These are phyloP conservation scores for Fusarium torulosum DNA, from an alignment of 2,329 filamentous ascomycete genomes.

Conservation along the genomic window DNA sequence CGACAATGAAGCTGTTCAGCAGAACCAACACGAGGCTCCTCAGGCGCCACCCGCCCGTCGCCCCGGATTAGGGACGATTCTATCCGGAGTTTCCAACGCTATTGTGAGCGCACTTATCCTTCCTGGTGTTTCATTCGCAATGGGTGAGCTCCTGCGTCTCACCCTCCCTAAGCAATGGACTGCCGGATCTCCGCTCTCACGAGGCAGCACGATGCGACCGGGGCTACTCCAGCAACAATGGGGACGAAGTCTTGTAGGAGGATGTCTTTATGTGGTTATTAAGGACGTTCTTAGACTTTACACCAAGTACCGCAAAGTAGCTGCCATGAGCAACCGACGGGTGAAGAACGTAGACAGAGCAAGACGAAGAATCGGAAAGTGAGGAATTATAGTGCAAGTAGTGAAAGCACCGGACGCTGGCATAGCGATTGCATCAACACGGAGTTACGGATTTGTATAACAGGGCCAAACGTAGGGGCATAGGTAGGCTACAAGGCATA, in stretches of 20 bases:
- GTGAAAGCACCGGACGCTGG: constrained; percentile 1
- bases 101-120: constrained; percentile 75
- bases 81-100: constrained; percentile 62
- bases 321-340: constrained; percentile 65
- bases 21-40: constrained; percentile 51
- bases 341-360: constrained; percentile 64
- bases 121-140: constrained; percentile 81
- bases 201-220: constrained; percentile 56
- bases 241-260: constrained; percentile 90
- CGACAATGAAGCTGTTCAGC: constrained; percentile 10
- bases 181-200: constrained; percentile 51
- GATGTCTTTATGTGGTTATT: constrained; percentile 87
- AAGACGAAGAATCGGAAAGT: constrained; percentile 56
- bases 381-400: constrained; percentile 8
- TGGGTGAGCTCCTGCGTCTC: constrained; percentile 80
- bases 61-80: constrained; percentile 52
- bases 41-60: constrained; percentile 53
- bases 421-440: constrained; percentile 36
- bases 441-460: constrained; percentile 37
- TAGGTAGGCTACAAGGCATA: constrained; percentile 15
- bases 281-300: constrained; percentile 76
- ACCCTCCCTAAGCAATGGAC: constrained; percentile 78
- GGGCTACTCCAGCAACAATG: constrained; percentile 85
- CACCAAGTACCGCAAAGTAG: constrained; percentile 71
- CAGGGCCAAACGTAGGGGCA: not conserved